These are phyloP conservation scores for Colletotrichum sp. DNA, from an alignment of 2,329 filamentous ascomycete genomes.

Conservation along the genomic window DNA sequence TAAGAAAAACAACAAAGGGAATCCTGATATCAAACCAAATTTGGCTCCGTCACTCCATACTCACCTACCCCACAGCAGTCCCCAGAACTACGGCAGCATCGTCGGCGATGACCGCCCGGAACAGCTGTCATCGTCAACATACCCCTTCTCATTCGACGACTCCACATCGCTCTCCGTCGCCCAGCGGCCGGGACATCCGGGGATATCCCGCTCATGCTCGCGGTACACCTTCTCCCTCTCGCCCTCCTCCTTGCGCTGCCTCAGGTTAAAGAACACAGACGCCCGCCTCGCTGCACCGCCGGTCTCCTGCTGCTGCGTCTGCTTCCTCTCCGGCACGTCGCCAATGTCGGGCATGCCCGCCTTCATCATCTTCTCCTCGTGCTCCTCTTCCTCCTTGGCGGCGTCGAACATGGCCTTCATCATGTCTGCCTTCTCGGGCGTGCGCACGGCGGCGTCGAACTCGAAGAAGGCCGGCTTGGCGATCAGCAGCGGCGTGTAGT, in stretches of 20 bases:
- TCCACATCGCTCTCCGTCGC: slow-evolving; percentile 18
- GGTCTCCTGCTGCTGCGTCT: background rate
- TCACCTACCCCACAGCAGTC: background rate
- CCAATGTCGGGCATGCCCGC: slow-evolving; percentile 19
- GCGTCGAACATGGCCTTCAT: slow-evolving; percentile 40
- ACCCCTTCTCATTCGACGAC: slow-evolving; percentile 21
- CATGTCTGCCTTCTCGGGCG: slow-evolving; percentile 24
- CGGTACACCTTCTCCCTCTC: slow-evolving; percentile 16
- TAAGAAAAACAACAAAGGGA: background rate
- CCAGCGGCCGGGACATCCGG: slow-evolving; percentile 20
- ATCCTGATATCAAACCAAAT: slow-evolving; percentile 1
- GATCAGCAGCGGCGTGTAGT: slow-evolving; percentile 47
- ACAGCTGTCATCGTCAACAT: slow-evolving; percentile 16
- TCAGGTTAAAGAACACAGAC: slow-evolving; percentile 7
- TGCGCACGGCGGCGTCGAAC: slow-evolving; percentile 39
- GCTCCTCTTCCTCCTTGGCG: slow-evolving; percentile 33
- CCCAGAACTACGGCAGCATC: background rate
- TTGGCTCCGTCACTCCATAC: background rate
- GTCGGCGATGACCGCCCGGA: slow-evolving; percentile 16
- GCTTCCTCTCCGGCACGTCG: background rate
- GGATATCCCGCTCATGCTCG: slow-evolving; percentile 17
- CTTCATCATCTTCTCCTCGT: slow-evolving; percentile 30
- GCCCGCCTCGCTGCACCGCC: background rate
- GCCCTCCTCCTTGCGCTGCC: slow-evolving; percentile 12
- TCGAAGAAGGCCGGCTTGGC: slow-evolving; percentile 46